These are phyloP conservation scores for Lactarius psammicola DNA, from an alignment of 768 basidiomycete genomes.

Conservation along the genomic window DNA sequence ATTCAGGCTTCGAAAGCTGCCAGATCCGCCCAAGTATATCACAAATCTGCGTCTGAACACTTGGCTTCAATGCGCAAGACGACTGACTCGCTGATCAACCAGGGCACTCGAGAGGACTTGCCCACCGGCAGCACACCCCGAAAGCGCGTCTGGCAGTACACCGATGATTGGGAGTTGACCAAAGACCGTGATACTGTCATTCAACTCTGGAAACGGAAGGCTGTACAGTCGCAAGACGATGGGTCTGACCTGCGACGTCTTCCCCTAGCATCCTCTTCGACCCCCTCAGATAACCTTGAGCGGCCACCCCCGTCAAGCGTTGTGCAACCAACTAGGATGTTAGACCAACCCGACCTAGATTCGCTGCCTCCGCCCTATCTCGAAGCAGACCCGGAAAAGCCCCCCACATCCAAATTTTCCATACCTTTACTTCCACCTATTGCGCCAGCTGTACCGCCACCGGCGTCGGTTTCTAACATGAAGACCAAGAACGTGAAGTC, in stretches of 20 bases:
- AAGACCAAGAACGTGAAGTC: slow-evolving; percentile 31
- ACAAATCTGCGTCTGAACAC: slow-evolving; percentile 42
- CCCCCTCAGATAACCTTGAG: slow-evolving; percentile 1
- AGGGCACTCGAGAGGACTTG: slow-evolving; percentile 60
- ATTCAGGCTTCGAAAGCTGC: slow-evolving; percentile 45
- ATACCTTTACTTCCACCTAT: slow-evolving; percentile 4
- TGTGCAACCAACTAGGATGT: background rate
- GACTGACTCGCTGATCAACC: slow-evolving; percentile 50
- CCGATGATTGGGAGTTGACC: slow-evolving; percentile 71
- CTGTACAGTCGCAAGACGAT: slow-evolving; percentile 35
- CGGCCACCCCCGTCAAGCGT: background rate
- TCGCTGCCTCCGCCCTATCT: slow-evolving; percentile 20
- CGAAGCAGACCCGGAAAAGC: slow-evolving; percentile 10
- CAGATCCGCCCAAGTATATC: slow-evolving; percentile 45
- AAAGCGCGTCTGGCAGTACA: slow-evolving; percentile 69
- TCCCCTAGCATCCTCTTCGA: background rate
- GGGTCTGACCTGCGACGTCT: slow-evolving; percentile 31
- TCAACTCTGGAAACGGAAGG: slow-evolving; percentile 42
- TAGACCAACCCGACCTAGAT: slow-evolving; percentile 15
- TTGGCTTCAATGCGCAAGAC: slow-evolving; percentile 51
- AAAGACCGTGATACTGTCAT: slow-evolving; percentile 60
- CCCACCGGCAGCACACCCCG: slow-evolving; percentile 74
- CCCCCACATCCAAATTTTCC: slow-evolving; percentile 4
- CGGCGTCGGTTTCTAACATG: slow-evolving; percentile 25
- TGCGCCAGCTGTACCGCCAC: slow-evolving; percentile 24